Evolutionary conservation across 2,329 filamentous ascomycete genomes (phyloP).

Genomic region (Paracoccidioides brasiliensis): DNA sequence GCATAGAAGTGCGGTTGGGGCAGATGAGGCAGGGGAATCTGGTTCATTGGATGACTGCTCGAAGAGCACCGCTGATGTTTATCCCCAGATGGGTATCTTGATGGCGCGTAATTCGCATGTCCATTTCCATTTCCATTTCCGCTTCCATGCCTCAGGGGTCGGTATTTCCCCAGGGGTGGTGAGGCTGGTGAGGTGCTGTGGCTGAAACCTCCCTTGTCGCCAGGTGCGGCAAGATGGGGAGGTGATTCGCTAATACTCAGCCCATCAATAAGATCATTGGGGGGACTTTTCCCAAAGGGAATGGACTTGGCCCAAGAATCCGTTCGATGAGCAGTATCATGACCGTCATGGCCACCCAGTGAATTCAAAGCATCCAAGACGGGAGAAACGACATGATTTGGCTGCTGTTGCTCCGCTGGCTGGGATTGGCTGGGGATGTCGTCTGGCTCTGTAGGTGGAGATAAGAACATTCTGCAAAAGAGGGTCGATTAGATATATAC

Average conservation of each 20-base stretch:
- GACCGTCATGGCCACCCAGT: slow-evolving; percentile 19
- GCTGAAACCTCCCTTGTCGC: slow-evolving; percentile 28
- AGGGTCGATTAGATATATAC: slow-evolving; percentile 8
- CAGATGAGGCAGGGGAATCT: slow-evolving; percentile 54
- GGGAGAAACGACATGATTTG: slow-evolving; percentile 22
- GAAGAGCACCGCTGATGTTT: slow-evolving; percentile 28
- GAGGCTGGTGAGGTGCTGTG: slow-evolving; percentile 31
- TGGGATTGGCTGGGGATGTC: slow-evolving; percentile 20
- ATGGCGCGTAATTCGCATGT: slow-evolving; percentile 23
- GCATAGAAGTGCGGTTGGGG: slow-evolving; percentile 67
- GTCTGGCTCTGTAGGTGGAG: slow-evolving; percentile 18
- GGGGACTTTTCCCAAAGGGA: slow-evolving; percentile 34
- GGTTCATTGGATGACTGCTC: slow-evolving; percentile 23
- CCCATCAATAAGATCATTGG: slow-evolving; percentile 25
- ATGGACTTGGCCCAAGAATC: slow-evolving; percentile 34
- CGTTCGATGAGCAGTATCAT: slow-evolving; percentile 25
- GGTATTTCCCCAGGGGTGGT: slow-evolving; percentile 26
- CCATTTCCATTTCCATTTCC: slow-evolving; percentile 27
- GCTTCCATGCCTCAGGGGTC: slow-evolving; percentile 32
- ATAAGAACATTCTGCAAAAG: slow-evolving; percentile 17
- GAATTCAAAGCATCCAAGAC: slow-evolving; percentile 27
- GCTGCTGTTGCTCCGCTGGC: slow-evolving; percentile 13
- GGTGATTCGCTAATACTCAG: slow-evolving; percentile 27
- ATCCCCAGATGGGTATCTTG: slow-evolving; percentile 26
- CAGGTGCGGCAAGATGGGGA: slow-evolving; percentile 26